A percentile compares a stretch with the other conserved stretches of the same genome.
These are phyloP conservation scores for Penicillium verhagenii DNA, from an alignment of 495 filamentous ascomycete genomes.

Conservation along the genomic window DNA sequence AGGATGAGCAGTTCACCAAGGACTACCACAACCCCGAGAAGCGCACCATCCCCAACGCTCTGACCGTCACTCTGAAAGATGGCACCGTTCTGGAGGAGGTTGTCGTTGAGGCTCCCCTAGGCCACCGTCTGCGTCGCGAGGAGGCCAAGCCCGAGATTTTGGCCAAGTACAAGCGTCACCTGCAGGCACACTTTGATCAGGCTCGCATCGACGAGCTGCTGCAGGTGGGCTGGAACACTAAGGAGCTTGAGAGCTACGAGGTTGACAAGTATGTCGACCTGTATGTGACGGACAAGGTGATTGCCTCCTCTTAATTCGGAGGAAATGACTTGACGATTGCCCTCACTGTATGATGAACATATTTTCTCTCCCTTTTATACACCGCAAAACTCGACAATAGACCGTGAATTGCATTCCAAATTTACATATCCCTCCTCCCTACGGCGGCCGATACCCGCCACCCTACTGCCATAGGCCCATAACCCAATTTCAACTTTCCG, in stretches of 20 bases:
- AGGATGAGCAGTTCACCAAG: constrained; percentile 88
- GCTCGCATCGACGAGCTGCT: constrained; percentile 76
- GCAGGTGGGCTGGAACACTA: constrained; percentile 66
- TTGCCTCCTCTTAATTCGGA: constrained; percentile 30
- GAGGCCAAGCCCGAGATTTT: constrained; percentile 97
- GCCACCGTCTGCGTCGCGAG: constrained; percentile 85
- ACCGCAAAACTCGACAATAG: constrained; percentile 19
- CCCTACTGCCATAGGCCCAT: too few relatives aligned
- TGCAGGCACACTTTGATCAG: constrained; percentile 76
- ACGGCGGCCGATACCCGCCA: too few relatives aligned
- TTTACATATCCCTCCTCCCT: too few relatives aligned
- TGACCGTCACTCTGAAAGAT: constrained; percentile 91
- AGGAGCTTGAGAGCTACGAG: constrained; percentile 73
- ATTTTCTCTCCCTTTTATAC: constrained; percentile 7
- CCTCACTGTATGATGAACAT: constrained; percentile 22
- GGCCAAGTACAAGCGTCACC: constrained; percentile 90
- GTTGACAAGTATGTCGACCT: constrained; percentile 94
- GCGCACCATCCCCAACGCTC: constrained; percentile 93
- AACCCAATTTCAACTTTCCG: neutral
- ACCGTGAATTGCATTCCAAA: neutral
- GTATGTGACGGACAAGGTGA: constrained; percentile 71
- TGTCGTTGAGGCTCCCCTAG: constrained; percentile 91
- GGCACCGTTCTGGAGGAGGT: constrained; percentile 91
- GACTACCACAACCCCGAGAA: constrained; percentile 93
- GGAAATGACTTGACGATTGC: neutral